phyloP scores from a whole-genome alignment of 108 stramenopile genomes.

The Stephanodiscus triporus region DNA sequence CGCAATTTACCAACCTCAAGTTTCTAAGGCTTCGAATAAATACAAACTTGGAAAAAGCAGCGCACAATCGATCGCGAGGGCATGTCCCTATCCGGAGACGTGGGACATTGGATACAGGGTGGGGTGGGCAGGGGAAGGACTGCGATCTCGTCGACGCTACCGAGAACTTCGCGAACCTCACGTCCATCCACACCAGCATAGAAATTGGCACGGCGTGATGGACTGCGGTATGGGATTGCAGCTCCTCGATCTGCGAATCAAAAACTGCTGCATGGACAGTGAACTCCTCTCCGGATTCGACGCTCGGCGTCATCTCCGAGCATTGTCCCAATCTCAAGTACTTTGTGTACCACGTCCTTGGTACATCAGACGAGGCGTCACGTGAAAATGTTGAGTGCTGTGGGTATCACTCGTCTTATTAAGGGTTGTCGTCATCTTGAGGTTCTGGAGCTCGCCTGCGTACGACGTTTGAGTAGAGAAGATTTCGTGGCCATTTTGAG shows the following conservation, averaged over 20 bases:
- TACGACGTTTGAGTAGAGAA: not conserved
- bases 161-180: slow-evolving; percentile 16
- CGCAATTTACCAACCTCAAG: slow-evolving; percentile 21
- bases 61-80: not conserved
- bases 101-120: slow-evolving; percentile 15
- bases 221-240: slow-evolving; percentile 10
- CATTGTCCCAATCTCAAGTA: slow-evolving; percentile 24
- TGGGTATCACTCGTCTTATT: slow-evolving; percentile 19
- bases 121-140: slow-evolving; percentile 8
- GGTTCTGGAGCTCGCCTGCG: slow-evolving; percentile 19
- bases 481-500: slow-evolving; percentile 12
- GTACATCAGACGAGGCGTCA: not conserved
- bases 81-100: slow-evolving; percentile 22
- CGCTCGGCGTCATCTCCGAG: slow-evolving; percentile 9
- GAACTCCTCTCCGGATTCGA: slow-evolving; percentile 6
- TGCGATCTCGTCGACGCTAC: slow-evolving; percentile 21
- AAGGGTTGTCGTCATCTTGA: slow-evolving; percentile 22
- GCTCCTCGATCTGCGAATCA: slow-evolving; percentile 22
- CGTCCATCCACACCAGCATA: slow-evolving; percentile 7
- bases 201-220: slow-evolving; percentile 13
- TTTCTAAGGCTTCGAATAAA: too few relatives aligned
- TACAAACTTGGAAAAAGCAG: too few relatives aligned
- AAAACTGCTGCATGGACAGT: not conserved
- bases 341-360: slow-evolving; percentile 9
- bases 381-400: slow-evolving; percentile 8